Evolutionary conservation across 2,329 filamentous ascomycete species (phyloP), one percentile per base, ranked within the genome.

Genomic region (Purpureocillium takamizusanense): DNA sequence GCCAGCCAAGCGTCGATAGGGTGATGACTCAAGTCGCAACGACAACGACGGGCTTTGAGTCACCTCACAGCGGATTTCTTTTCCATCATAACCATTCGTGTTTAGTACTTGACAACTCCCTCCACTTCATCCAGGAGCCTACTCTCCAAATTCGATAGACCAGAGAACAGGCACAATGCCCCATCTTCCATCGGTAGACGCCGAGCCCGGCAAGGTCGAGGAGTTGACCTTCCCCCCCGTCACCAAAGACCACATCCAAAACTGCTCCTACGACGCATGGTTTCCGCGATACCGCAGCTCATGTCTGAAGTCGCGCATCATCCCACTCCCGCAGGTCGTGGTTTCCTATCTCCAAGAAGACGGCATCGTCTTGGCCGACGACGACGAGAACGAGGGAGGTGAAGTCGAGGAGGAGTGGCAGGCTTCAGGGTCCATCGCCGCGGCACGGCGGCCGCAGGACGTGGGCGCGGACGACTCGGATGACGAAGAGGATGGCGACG

Each of bases 231-330:
- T 98, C 55, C 85, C 88, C 15, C 86, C 87, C 1, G 76, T 95
- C 41, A 87, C 81, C 25, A 84, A 81, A 55, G 77, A 83, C 34
- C 90, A 98, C 54, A 94, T 98, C 44, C 68, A 95, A 39, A 84
- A 95, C 62, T 98, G 90, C 64, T 94, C 92, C 31, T 95, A 94
- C 61, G 85, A 95, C 57, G 77, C 74, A 43, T 98, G 92, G 92
- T 86, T 95, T 53, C 78, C 84, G 35, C 81, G 76, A 72, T 95
- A 94, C 57, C 82, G 86, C 42, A 69, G 77, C 7, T 74, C 86
- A 35, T 88, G 87, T 27, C 84, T 94, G 32, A 92, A 90, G 66
- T 88, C 90, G 3, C 78, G 85, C 23, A 79, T 94, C 31, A 82
- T 98, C 37, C 81, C 85, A 2, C 72, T 98, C 6, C 75, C 83